These are phyloP conservation scores for Entomortierella beljakovae DNA, from an alignment of 192 early-diverging fungal species.

Conservation along the genomic window DNA sequence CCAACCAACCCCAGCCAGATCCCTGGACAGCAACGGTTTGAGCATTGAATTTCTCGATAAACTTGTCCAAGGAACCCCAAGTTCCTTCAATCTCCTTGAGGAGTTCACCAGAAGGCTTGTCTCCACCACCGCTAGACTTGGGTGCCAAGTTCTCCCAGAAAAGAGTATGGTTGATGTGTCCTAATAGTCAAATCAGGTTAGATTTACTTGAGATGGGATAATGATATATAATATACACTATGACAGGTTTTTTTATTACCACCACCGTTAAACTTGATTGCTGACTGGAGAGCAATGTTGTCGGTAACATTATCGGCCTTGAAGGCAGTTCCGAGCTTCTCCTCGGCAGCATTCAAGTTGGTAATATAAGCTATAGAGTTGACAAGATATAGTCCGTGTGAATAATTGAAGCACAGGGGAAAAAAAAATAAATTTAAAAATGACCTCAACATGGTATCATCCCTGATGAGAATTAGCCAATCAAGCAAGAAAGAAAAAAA, in stretches of 20 bases:
- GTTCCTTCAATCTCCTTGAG: conserved; percentile 79
- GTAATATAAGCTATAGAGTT: conserved; percentile 76
- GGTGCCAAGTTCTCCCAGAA: conserved; percentile 97
- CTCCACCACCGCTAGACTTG: conserved; percentile 81
- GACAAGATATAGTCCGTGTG: neutral
- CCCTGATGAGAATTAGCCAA: too few species aligned
- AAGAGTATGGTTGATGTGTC: conserved; percentile 90
- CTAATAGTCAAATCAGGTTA: conserved; percentile 14
- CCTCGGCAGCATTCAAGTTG: conserved; percentile 90
- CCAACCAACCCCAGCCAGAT: conserved; percentile 97
- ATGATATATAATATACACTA: too few species aligned
- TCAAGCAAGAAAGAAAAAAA: neutral
- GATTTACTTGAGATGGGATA: too few species aligned
- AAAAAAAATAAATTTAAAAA: neutral
- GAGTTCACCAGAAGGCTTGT: conserved; percentile 75
- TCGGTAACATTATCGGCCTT: conserved; percentile 75
- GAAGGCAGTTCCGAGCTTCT: conserved; percentile 83
- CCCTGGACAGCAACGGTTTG: conserved; percentile 89
- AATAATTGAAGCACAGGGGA: neutral
- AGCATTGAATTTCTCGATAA: conserved; percentile 81
- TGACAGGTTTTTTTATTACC: conserved; percentile 65
- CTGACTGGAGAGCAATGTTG: conserved; percentile 82
- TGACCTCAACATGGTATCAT: conserved; percentile 9
- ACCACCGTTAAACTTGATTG: conserved; percentile 94
- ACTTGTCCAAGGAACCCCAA: conserved; percentile 87